These are phyloP conservation scores for Pichia sp. DNA, from an alignment of 1,139 yeast genomes.

Conservation along the genomic window DNA sequence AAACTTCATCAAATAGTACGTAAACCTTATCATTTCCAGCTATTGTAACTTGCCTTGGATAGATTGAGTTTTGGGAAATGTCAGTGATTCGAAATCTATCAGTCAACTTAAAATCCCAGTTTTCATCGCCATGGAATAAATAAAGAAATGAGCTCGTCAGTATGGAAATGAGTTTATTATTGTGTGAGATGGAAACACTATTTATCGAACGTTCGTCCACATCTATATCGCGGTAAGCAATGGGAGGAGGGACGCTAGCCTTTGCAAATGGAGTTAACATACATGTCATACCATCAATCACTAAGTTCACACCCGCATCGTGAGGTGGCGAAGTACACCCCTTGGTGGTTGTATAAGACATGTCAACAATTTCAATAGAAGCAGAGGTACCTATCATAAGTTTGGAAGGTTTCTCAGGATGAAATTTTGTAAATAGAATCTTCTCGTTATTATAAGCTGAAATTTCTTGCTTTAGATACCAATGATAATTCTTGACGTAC, in stretches of 20 bases:
- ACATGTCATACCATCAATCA: constrained; percentile 72
- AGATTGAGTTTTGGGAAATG: constrained; percentile 32
- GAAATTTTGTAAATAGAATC: constrained; percentile 65
- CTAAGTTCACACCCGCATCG: constrained; percentile 76
- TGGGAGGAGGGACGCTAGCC: constrained; percentile 96
- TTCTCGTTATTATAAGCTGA: constrained; percentile 34
- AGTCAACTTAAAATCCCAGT: constrained; percentile 39
- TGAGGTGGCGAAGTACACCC: constrained; percentile 68
- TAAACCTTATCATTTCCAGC: constrained; percentile 48
- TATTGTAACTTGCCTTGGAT: constrained; percentile 62
- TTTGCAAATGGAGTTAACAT: constrained; percentile 76
- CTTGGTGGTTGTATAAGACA: constrained; percentile 57
- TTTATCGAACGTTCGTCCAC: constrained; percentile 46
- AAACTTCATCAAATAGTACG: constrained; percentile 47
- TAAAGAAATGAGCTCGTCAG: constrained; percentile 43
- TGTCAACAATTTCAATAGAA: constrained; percentile 60
- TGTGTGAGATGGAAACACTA: constrained; percentile 59
- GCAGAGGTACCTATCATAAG: constrained; percentile 56
- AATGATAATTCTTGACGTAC: constrained; percentile 90
- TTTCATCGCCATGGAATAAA: constrained; percentile 37
- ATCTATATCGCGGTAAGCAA: constrained; percentile 64
- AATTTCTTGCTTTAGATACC: constrained; percentile 88
- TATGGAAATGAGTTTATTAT: constrained; percentile 59
- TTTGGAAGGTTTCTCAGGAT: constrained; percentile 82
- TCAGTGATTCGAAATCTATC: constrained; percentile 35